phyloP scores from a whole-genome alignment of 2,329 filamentous ascomycete genomes.

The Stromatinia cepivora region DNA sequence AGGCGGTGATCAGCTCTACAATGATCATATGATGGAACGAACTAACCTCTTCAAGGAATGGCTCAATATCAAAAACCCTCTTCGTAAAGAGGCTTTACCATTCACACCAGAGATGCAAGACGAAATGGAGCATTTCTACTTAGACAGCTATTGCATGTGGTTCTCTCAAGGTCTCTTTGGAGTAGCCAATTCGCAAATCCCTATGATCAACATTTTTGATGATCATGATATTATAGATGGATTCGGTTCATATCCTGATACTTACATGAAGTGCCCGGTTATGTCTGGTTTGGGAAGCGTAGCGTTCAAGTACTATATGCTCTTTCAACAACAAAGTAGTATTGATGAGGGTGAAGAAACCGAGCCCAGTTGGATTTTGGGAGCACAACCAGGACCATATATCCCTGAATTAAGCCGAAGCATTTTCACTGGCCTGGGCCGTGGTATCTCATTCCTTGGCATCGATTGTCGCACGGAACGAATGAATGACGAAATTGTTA shows the following conservation, averaged over 20 bases:
- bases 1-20: conserved; percentile 96
- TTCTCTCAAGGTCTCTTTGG: conserved; percentile 94
- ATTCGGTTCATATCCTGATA: conserved; percentile 87
- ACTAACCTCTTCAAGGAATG: conserved; percentile 79
- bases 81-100: conserved; percentile 74
- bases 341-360: conserved; percentile 74
- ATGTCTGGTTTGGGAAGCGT: conserved; percentile 88
- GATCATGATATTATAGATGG: conserved; percentile 93
- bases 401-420: conserved; percentile 84
- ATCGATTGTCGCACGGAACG: conserved; percentile 91
- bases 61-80: conserved; percentile 76
- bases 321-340: conserved; percentile 95
- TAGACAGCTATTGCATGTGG: conserved; percentile 88
- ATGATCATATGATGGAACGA: conserved; percentile 77
- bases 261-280: conserved; percentile 87
- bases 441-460: conserved; percentile 77
- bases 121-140: conserved; percentile 84
- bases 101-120: conserved; percentile 82
- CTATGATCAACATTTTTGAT: conserved; percentile 98
- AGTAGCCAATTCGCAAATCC: conserved; percentile 91
- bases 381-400: conserved; percentile 78
- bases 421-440: conserved; percentile 80
- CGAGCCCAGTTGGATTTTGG: conserved; percentile 91
- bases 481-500: conserved; percentile 77
- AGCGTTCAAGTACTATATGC: conserved; percentile 97